These are phyloP conservation scores for Neoascochyta sp. DNA, from an alignment of 2,329 filamentous ascomycete genomes.

Conservation along the genomic window DNA sequence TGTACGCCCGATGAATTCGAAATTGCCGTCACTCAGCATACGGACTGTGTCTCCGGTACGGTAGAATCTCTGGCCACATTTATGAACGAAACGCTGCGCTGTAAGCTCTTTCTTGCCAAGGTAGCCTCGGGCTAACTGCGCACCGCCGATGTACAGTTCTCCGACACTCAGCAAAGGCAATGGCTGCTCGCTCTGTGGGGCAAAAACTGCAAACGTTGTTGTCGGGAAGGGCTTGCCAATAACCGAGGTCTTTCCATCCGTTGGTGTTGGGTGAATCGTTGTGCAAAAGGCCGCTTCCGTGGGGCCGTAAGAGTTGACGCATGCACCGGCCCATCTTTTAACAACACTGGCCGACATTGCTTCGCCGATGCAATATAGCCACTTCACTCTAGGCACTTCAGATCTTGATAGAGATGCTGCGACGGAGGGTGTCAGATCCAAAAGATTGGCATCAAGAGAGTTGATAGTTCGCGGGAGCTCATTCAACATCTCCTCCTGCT, in stretches of 20 bases:
- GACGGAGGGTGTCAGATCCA: constrained; percentile 45
- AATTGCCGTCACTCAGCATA: constrained; percentile 38
- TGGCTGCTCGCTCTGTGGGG: constrained; percentile 24
- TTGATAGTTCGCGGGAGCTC: constrained; percentile 37
- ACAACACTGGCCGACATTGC: constrained; percentile 41
- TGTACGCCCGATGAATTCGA: constrained; percentile 38
- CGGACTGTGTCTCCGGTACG: constrained; percentile 39
- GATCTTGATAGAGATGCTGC: constrained; percentile 33
- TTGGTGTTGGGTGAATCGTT: constrained; percentile 39
- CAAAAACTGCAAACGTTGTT: constrained; percentile 40
- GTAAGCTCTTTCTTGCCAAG: constrained; percentile 36
- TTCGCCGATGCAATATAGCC: constrained; percentile 46
- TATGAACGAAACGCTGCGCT: constrained; percentile 27
- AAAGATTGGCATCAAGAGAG: constrained; percentile 33
- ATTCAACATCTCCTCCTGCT: constrained; percentile 39
- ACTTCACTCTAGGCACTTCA: constrained; percentile 38
- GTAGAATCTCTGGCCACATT: constrained; percentile 34
- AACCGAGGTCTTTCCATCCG: constrained; percentile 33
- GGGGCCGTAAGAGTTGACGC: constrained; percentile 46
- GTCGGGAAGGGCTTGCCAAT: constrained; percentile 44
- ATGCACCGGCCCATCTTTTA: constrained; percentile 38
- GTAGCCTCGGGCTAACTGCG: constrained; percentile 47
- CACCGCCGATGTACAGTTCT: constrained; percentile 47
- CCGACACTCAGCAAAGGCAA: constrained; percentile 42
- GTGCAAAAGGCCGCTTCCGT: constrained; percentile 46